A percentile compares a stretch with the other conserved stretches of the same genome.
These are phyloP conservation scores for Ambrosia artemisiifolia DNA, from an alignment of 129 eudicot genomes.

Conservation along the genomic window DNA sequence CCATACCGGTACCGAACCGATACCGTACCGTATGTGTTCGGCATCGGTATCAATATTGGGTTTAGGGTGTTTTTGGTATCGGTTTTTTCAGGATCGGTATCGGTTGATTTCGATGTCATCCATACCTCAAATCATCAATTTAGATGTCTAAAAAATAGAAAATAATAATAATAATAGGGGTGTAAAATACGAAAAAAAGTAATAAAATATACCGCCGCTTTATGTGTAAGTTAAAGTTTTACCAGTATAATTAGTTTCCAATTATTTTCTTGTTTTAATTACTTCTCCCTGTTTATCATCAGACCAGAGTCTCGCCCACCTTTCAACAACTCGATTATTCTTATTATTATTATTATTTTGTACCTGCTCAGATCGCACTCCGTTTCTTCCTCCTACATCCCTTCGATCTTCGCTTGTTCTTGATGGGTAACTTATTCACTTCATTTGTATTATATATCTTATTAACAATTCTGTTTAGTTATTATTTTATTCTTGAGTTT, in stretches of 20 bases:
- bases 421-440: slow-evolving; percentile 24
- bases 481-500: background rate
- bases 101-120: too few species aligned
- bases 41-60: too few species aligned
- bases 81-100: too few species aligned
- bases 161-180: background rate
- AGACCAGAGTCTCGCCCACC: slow-evolving; percentile 32
- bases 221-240: background rate
- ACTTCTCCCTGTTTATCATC: slow-evolving; percentile 17
- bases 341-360: background rate
- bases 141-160: background rate
- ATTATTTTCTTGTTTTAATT: background rate
- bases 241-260: background rate
- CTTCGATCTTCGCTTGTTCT: slow-evolving; percentile 11
- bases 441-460: background rate
- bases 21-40: too few species aligned
- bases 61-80: too few species aligned
- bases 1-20: too few species aligned
- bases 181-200: too few species aligned
- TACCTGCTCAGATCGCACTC: slow-evolving; percentile 17
- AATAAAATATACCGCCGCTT: slow-evolving; percentile 18
- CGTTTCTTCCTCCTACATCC: slow-evolving; percentile 26
- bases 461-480: background rate
- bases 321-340: slow-evolving; percentile 25
- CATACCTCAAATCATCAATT: background rate